Conservation (phyloP, 164 flowering plant genomes). For the Taxillus chinensis region DNA sequence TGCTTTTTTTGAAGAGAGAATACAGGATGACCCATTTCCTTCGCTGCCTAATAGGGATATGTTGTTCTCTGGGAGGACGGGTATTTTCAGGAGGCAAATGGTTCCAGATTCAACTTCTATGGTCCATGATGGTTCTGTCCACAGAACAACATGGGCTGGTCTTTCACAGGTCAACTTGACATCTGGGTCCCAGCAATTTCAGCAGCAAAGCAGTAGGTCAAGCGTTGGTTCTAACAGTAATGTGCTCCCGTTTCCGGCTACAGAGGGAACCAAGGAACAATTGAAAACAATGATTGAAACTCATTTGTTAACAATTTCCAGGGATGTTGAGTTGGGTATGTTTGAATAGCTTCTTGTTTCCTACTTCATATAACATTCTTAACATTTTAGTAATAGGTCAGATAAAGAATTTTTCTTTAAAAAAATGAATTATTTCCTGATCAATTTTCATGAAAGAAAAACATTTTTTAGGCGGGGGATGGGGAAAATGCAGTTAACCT, state of each 20-base stretch:
- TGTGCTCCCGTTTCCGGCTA: constrained; percentile 6
- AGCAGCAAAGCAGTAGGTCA: constrained; percentile 26
- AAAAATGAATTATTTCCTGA: too few species aligned
- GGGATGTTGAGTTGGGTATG: constrained; percentile 42
- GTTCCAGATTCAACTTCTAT: constrained; percentile 17
- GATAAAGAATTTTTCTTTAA: too few species aligned
- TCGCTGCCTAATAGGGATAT: constrained; percentile 13
- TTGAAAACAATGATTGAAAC: constrained; percentile 34
- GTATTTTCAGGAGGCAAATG: constrained; percentile 23
- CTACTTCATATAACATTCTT: background rate
- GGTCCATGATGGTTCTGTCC: constrained; percentile 10
- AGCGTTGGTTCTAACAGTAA: constrained; percentile 18
- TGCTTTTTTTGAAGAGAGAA: constrained; percentile 21
- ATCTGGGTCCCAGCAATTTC: constrained; percentile 22
- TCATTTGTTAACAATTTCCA: constrained; percentile 38
- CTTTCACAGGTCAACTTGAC: constrained; percentile 13
- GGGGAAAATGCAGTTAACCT: too few species aligned
- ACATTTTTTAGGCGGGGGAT: too few species aligned
- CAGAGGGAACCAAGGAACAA: constrained; percentile 37
- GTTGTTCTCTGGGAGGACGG: constrained; percentile 15
- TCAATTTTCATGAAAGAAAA: too few species aligned
- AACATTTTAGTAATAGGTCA: too few species aligned
- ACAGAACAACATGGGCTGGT: constrained; percentile 20
- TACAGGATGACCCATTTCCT: constrained; percentile 14
- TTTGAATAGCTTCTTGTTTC: background rate